Percentiles rank a stretch among this genome's conserved stretches.
These are phyloP conservation scores for Ophiocordyceps camponoti-saundersi DNA, from an alignment of 2,329 filamentous ascomycete genomes.

Conservation along the genomic window DNA sequence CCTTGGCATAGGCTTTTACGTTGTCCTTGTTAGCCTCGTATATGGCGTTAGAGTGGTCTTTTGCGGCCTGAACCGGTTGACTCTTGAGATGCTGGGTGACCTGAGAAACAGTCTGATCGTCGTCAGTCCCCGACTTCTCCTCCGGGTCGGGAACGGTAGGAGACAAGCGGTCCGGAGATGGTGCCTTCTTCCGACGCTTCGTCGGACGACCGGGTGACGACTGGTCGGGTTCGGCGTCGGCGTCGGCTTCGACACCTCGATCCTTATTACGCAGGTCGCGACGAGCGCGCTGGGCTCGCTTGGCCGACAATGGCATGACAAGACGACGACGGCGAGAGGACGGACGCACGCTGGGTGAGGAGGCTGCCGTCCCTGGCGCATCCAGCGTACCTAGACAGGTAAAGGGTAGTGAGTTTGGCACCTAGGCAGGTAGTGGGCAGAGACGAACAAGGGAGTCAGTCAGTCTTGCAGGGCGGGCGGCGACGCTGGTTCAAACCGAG, in stretches of 20 bases:
- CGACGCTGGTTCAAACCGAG: neutral
- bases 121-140: slow-evolving; percentile 24
- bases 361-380: too few species aligned
- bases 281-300: neutral
- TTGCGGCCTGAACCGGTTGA: slow-evolving; percentile 38
- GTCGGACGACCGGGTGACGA: slow-evolving; percentile 44
- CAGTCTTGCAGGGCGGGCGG: neutral
- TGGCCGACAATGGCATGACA: slow-evolving; percentile 1
- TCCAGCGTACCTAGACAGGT: neutral
- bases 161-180: slow-evolving; percentile 5
- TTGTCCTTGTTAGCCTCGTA: slow-evolving; percentile 44
- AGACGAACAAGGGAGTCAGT: neutral
- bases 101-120: slow-evolving; percentile 38
- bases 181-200: slow-evolving; percentile 45
- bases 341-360: too few species aligned
- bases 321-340: slow-evolving; percentile 2
- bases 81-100: slow-evolving; percentile 34
- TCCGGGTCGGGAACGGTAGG: slow-evolving; percentile 16
- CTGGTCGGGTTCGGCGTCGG: slow-evolving; percentile 23
- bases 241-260: slow-evolving; percentile 13
- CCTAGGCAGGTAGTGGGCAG: neutral
- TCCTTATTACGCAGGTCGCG: slow-evolving; percentile 9
- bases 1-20: slow-evolving; percentile 64
- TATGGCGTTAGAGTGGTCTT: slow-evolving; percentile 45
- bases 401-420: neutral